Evolutionary conservation across 805 yeast genomes (phyloP), one percentile per base, ranked within the genome.

Genomic region (Ogataea populi-albae): DNA sequence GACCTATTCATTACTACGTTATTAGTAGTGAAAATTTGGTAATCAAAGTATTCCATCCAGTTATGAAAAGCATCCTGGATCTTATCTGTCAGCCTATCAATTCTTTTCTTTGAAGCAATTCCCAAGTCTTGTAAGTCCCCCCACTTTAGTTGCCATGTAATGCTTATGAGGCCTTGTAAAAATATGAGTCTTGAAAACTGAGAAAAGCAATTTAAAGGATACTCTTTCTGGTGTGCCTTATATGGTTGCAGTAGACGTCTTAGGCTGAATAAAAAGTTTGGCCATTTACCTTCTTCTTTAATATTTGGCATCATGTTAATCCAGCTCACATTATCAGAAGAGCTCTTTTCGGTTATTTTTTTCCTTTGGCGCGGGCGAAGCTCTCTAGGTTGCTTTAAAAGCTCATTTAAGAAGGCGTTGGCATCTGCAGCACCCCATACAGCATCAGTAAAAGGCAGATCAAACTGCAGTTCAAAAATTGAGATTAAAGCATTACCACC

Each of bases 361-460:
- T 54, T 38, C 48, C 15, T 11, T 11, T n/a, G 20, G 9, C 34
- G 23, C 22, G 47, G 47, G 5, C 19, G 19, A 26, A 37, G 26
- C 26, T 43, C 47, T 11, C 35, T 44, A 2, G 65, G 68, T 27
- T 58, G 61, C 17, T 44, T 48, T 23, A 36, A 26, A 31, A 52
- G 58, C 28, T 54, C 57, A 5, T 35, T 25, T 17, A 49, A 40
- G 30, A 64, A 64, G 3, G 32, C 23, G 1, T 26, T 11, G 0
- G 55, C 47, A 32, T 46, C 46, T 1, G 37, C 18, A 6, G 73
- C 66, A 20, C 53, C 40, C 76, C 76, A 71, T 15, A 68, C 66
- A 3, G 65, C 57, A 40, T 71, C 76, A 1, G 69, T 51, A 24
- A 64, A 68, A 2, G 76, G 76, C 23, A 71, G 49, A 25, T 69